phyloP scores from a whole-genome alignment of 164 flowering plant species.

The Tinospora cordifolia region DNA sequence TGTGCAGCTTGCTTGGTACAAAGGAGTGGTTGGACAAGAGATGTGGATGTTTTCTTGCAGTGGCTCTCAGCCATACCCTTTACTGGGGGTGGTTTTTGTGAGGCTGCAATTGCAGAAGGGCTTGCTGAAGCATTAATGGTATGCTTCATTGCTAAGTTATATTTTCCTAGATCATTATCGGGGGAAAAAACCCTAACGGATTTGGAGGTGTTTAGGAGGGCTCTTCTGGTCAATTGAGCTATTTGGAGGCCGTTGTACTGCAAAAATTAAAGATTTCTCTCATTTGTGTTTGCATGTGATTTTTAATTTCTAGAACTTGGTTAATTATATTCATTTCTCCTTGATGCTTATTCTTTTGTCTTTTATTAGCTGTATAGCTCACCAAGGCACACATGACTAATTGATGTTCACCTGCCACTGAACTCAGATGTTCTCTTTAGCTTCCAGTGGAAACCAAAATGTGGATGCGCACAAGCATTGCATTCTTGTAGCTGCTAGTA shows the following conservation, averaged over 20 bases:
- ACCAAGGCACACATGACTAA: neutral
- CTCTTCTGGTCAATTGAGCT: too few relatives aligned
- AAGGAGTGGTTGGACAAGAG: conserved; percentile 82
- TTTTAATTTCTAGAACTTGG: neutral
- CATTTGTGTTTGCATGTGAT: neutral
- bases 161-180: neutral
- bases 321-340: neutral
- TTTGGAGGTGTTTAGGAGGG: too few relatives aligned
- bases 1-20: conserved; percentile 72
- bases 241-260: too few relatives aligned
- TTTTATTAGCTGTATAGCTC: neutral
- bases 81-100: conserved; percentile 86
- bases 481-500: conserved; percentile 85
- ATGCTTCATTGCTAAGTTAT: neutral
- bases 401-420: conserved; percentile 11
- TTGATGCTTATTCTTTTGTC: too few relatives aligned
- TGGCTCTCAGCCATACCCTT: conserved; percentile 80
- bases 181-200: too few relatives aligned
- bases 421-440: conserved; percentile 35
- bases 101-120: conserved; percentile 93
- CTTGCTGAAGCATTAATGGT: conserved; percentile 91
- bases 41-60: conserved; percentile 58
- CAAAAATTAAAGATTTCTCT: neutral
- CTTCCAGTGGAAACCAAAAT: conserved; percentile 43
- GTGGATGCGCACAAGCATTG: conserved; percentile 67